Evolutionary conservation across 805 yeast species (phyloP).

Genomic region (Candida anglica): DNA sequence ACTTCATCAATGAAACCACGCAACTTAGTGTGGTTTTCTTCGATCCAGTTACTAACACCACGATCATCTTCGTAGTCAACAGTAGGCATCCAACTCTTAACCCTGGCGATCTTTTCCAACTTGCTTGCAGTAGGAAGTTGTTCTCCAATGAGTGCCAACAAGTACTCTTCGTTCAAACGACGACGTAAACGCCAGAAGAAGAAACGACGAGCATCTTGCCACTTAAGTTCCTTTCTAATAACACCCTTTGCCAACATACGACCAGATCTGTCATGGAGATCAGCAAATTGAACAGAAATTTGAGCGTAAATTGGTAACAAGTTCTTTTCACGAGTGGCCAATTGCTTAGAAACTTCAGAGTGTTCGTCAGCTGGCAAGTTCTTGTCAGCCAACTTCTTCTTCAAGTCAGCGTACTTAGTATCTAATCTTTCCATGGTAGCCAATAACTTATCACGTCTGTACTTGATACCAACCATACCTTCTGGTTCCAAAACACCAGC

Average conservation of each 20-base stretch:
- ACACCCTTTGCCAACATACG: slow-evolving; percentile 96
- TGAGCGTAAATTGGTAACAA: slow-evolving; percentile 88
- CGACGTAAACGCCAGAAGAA: slow-evolving; percentile 99
- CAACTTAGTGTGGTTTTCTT: slow-evolving; percentile 63
- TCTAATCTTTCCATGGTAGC: slow-evolving; percentile 93
- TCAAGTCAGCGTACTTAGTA: slow-evolving; percentile 64
- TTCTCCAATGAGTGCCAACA: slow-evolving; percentile 68
- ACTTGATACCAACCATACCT: slow-evolving; percentile 98
- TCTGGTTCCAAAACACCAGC: slow-evolving; percentile 99
- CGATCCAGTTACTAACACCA: slow-evolving; percentile 82
- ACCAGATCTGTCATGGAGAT: slow-evolving; percentile 94
- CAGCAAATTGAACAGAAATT: slow-evolving; percentile 94
- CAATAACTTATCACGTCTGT: slow-evolving; percentile 86
- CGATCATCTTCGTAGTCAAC: slow-evolving; percentile 69
- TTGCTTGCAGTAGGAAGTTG: slow-evolving; percentile 56
- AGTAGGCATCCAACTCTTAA: slow-evolving; percentile 82
- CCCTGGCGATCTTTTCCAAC: slow-evolving; percentile 80
- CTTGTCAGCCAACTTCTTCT: slow-evolving; percentile 50
- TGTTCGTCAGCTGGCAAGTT: slow-evolving; percentile 61
- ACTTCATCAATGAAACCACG: slow-evolving; percentile 58
- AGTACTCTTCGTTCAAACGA: slow-evolving; percentile 88
- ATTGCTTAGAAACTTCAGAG: slow-evolving; percentile 57
- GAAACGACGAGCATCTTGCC: slow-evolving; percentile 87
- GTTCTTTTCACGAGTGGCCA: slow-evolving; percentile 73
- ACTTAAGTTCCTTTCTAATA: slow-evolving; percentile 78